Percentiles rank a stretch among this genome's conserved stretches.
phyloP scores from a whole-genome alignment of 1,139 yeast genomes.

The Protomyces inouyei region DNA sequence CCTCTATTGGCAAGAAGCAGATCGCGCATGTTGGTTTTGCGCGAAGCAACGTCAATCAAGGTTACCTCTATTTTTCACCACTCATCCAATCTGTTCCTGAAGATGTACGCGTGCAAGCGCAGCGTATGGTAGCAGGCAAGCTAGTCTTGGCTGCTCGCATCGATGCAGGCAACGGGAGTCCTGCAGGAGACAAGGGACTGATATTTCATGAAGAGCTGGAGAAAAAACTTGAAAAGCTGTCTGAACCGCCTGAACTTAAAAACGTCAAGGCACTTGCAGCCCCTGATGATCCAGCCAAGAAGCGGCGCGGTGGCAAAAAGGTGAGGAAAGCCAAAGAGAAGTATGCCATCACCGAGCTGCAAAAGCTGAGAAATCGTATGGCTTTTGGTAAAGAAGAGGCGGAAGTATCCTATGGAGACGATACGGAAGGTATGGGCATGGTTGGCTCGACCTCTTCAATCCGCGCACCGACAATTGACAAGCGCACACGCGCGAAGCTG shows the following conservation, averaged over 20 bases:
- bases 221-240: constrained; percentile 61
- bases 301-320: constrained; percentile 81
- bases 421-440: constrained; percentile 80
- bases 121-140: constrained; percentile 76
- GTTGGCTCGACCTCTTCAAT: constrained; percentile 43
- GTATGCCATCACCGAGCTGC: constrained; percentile 72
- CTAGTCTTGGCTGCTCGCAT: constrained; percentile 77
- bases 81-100: constrained; percentile 48
- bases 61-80: constrained; percentile 46
- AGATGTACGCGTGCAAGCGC: constrained; percentile 60
- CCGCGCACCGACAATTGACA: constrained; percentile 42
- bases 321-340: constrained; percentile 75
- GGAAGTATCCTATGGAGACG: constrained; percentile 49
- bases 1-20: constrained; percentile 67
- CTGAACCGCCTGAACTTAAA: constrained; percentile 69
- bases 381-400: constrained; percentile 75
- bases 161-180: constrained; percentile 49
- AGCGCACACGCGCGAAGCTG: constrained; percentile 38
- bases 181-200: constrained; percentile 55
- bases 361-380: constrained; percentile 79
- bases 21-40: constrained; percentile 47
- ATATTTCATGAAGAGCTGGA: constrained; percentile 58
- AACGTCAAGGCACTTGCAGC: constrained; percentile 73
- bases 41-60: constrained; percentile 55
- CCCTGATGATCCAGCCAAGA: constrained; percentile 72